A percentile compares a stretch with the other conserved stretches of the same genome.
phyloP scores from a whole-genome alignment of 805 yeast genomes.

The Kluyveromyces dobzhanskii region DNA sequence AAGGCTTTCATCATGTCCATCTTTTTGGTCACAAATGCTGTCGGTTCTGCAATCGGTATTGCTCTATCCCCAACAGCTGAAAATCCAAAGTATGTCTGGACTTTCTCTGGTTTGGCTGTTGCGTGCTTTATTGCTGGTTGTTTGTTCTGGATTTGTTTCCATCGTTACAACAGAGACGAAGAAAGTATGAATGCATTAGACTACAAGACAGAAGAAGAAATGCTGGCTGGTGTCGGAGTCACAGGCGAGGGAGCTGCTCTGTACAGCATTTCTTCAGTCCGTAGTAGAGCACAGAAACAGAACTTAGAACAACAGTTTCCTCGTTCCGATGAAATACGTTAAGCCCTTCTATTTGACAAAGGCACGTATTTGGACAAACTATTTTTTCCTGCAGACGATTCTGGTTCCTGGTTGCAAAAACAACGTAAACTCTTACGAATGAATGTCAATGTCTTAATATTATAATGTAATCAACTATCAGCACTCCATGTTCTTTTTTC shows the following conservation, averaged over 20 bases:
- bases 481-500: no score
- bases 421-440: no score
- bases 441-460: no score
- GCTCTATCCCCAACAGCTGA: conserved; percentile 58
- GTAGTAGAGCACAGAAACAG: background rate
- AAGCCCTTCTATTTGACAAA: no score
- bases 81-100: conserved; percentile 66
- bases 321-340: background rate
- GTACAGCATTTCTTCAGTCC: conserved; percentile 2
- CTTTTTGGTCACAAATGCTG: conserved; percentile 64
- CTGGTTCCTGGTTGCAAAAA: no score
- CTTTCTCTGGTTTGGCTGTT: conserved; percentile 53
- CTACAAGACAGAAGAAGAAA: conserved; percentile 13
- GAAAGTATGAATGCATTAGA: conserved; percentile 51
- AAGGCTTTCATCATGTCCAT: conserved; percentile 38
- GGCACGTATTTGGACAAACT: no score
- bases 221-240: background rate
- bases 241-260: conserved; percentile 1
- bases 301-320: background rate
- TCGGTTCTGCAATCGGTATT: conserved; percentile 70
- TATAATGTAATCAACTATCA: no score
- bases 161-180: conserved; percentile 45
- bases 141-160: conserved; percentile 53
- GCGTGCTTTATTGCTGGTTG: conserved; percentile 53
- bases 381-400: no score